Conservation (phyloP, 768 basidiomycete species). For the Leccinum imitatum region DNA sequence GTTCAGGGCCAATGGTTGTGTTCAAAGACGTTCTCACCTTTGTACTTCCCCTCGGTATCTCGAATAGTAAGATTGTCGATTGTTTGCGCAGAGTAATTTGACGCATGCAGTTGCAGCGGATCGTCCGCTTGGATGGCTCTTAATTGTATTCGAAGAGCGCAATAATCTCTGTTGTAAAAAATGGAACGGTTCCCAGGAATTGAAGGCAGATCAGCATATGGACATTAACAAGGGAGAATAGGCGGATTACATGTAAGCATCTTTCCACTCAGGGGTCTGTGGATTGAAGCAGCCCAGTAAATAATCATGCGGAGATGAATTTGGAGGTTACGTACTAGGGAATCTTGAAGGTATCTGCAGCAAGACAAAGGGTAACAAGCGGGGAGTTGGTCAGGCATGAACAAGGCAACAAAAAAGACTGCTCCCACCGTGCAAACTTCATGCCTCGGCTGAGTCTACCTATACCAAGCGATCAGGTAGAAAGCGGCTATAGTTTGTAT, state of each 20-base stretch:
- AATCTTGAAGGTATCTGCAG: conserved; percentile 58
- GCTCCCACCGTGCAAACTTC: conserved; percentile 58
- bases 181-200: neutral
- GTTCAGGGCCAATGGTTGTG: neutral
- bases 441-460: conserved; percentile 30
- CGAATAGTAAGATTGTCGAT: neutral
- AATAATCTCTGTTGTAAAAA: conserved; percentile 56
- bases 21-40: conserved; percentile 9
- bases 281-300: conserved; percentile 2
- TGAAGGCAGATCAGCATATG: neutral
- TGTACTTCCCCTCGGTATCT: conserved; percentile 2
- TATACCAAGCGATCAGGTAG: neutral
- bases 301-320: neutral
- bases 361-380: neutral
- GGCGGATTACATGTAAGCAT: conserved; percentile 32
- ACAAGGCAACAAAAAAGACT: neutral
- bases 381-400: neutral
- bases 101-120: conserved; percentile 23
- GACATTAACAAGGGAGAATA: neutral
- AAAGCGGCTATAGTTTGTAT: neutral
- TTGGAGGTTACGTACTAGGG: neutral
- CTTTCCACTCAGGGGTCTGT: conserved; percentile 64
- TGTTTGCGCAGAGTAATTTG: conserved; percentile 10
- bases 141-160: conserved; percentile 66
- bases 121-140: conserved; percentile 45